Conservation (phyloP, 2,329 filamentous ascomycete species). For the Cyanodermella asteris region DNA sequence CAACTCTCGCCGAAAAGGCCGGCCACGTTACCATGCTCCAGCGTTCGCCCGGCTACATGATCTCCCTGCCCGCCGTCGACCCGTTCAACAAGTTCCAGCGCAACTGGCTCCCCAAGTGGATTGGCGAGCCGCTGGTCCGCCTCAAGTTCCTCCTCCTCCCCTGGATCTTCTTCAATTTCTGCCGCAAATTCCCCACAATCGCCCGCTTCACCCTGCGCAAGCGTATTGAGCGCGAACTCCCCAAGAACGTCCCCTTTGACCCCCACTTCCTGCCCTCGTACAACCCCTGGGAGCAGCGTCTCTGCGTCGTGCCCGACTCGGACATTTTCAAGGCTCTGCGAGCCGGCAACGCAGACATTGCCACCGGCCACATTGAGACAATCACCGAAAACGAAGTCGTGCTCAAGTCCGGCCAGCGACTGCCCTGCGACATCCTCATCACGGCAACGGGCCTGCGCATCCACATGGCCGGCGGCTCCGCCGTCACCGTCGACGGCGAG, state of each 20-base stretch:
- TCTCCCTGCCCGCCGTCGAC: conserved; percentile 28
- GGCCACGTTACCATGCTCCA: conserved; percentile 57
- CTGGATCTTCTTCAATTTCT: conserved; percentile 32
- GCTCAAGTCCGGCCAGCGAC: conserved; percentile 20
- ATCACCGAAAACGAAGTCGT: conserved; percentile 28
- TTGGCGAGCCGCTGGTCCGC: conserved; percentile 26
- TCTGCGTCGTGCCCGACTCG: conserved; percentile 45
- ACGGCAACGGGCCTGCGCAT: conserved; percentile 23
- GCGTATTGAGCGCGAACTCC: conserved; percentile 28
- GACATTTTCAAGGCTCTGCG: conserved; percentile 35
- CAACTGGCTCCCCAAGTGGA: conserved; percentile 23
- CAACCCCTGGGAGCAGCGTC: conserved; percentile 49
- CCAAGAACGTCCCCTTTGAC: conserved; percentile 30
- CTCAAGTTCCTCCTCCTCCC: too few relatives aligned
- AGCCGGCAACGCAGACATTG: conserved; percentile 28
- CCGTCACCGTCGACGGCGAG: conserved; percentile 16
- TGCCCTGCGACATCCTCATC: conserved; percentile 21
- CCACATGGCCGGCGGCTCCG: conserved; percentile 16
- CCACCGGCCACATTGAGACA: conserved; percentile 31
- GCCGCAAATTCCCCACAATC: conserved; percentile 29
- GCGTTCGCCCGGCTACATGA: conserved; percentile 50
- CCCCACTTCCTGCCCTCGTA: conserved; percentile 45
- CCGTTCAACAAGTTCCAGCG: conserved; percentile 17
- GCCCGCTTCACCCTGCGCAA: conserved; percentile 27
- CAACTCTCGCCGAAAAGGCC: conserved; percentile 43